Evolutionary conservation across 1,139 yeast species (phyloP).

Genomic region (Magnusiomyces ingens): DNA sequence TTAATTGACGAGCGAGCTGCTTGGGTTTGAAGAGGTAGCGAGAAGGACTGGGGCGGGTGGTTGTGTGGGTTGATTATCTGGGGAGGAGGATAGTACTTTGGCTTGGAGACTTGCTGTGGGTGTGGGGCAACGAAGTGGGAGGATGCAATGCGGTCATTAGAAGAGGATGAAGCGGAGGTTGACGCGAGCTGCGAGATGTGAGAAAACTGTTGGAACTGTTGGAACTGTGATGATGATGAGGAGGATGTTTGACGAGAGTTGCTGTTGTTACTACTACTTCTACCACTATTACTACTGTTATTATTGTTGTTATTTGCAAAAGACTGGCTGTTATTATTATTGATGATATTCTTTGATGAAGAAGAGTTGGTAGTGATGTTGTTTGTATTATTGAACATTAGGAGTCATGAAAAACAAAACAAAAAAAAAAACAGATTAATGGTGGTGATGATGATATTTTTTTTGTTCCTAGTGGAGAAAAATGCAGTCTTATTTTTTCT

Average conservation of each 20-base stretch:
- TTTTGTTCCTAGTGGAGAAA: no score
- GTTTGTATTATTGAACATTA: slow-evolving; percentile 2
- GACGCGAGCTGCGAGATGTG: no score
- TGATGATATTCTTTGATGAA: background rate
- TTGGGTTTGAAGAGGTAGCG: no score
- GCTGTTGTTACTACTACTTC: no score
- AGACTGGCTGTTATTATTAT: background rate
- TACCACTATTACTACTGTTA: no score
- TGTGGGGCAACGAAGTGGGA: background rate
- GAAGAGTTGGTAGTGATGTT: background rate
- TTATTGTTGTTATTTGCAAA: no score
- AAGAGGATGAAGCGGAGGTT: background rate
- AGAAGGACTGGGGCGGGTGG: no score
- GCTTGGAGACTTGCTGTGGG: background rate
- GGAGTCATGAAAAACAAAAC: background rate
- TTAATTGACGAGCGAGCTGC: no score
- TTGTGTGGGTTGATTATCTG: background rate
- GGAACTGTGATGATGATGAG: no score
- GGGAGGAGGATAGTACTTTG: background rate
- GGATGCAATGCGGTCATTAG: slow-evolving; percentile 1
- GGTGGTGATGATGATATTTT: background rate
- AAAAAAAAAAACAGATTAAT: background rate
- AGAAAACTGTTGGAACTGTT: no score
- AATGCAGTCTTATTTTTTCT: no score
- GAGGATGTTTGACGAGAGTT: no score